Evolutionary conservation across 78 protist genomes (phyloP).

Genomic region (Capsaspora owczarzaki): DNA sequence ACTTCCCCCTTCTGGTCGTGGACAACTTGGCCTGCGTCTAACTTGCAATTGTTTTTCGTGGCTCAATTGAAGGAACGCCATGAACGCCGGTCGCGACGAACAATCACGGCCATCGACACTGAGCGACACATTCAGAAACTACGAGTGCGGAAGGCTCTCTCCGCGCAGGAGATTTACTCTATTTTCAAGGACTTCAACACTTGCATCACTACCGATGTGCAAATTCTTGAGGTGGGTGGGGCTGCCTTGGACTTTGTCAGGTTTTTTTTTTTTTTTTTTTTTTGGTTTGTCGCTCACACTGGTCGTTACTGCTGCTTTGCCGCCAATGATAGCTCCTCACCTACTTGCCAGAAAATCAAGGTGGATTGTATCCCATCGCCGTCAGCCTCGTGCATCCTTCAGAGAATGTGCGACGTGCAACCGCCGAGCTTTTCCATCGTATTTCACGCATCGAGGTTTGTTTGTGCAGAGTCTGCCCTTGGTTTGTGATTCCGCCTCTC

Average conservation of each 20-base stretch:
- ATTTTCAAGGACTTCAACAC: conserved; percentile 36
- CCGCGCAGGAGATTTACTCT: conserved; percentile 31
- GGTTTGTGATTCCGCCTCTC: not conserved
- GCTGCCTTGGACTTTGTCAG: not conserved
- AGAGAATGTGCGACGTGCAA: conserved; percentile 48
- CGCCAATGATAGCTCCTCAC: conserved; percentile 32
- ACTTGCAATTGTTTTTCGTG: too few relatives aligned
- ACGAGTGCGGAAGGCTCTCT: conserved; percentile 31
- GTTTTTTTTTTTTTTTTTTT: not conserved
- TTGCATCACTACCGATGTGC: conserved; percentile 40
- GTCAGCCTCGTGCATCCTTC: conserved; percentile 54
- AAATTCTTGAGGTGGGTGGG: conserved; percentile 36
- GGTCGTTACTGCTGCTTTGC: not conserved
- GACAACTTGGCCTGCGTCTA: too few relatives aligned
- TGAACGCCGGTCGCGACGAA: too few relatives aligned
- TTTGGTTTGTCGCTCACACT: not conserved
- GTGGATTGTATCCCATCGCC: conserved; percentile 69
- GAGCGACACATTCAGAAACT: conserved; percentile 24
- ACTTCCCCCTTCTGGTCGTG: too few relatives aligned
- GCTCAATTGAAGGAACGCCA: too few relatives aligned
- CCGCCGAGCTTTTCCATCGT: conserved; percentile 47
- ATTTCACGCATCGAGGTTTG: conserved; percentile 49
- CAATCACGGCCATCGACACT: conserved; percentile 37
- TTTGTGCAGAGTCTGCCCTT: conserved; percentile 20
- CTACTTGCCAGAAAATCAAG: conserved; percentile 65